Evolutionary conservation across 1,139 yeast genomes (phyloP), one percentile per base, ranked within the genome.

Genomic region (Suhomyces wounanorum): DNA sequence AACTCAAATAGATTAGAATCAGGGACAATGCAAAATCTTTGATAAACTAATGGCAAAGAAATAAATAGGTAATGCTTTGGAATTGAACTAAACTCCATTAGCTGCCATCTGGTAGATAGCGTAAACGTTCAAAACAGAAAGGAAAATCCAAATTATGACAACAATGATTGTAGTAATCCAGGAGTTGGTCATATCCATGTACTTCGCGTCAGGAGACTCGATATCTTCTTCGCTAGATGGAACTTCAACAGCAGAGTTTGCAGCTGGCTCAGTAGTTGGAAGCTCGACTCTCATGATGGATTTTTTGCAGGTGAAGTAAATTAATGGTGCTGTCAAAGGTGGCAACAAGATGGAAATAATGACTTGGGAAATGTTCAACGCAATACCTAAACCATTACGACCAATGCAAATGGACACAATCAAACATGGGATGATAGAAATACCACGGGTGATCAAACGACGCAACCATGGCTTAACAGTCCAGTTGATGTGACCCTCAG

Each of bases 401-500:
- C 94, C 94, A 40, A 87, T 75, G 30, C 82, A 78, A 7, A 81
- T 61, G 13, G 87, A 87, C 61, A 87, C 78, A 18, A 84, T 66
- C 43, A 87, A 65, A 55, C 90, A 89, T 0, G 94, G 95, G 1
- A 87, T 71, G 43, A 87, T 85, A 5, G 92, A 89, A 35, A 87
- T 79, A 2, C 84, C 77, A 62, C 95, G 74, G 0, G 94, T 87
- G n/a, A 83, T 65, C 10, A 87, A 70, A 57, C 95, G 74, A 65
- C 94, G 79, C n/a, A 84, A 61, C 70, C 88, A 81, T 1, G 94
- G 92, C 44, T 81, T 73, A 28, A 87, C 59, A 0, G 82, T 75
- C 95, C 94, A 87, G 55, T 86, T 81, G 44, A 87, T 70, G 60
- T 87, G 87, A 0, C 95, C 95, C 65, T 87, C 95, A 50, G 89